Percentiles rank a stretch among this genome's conserved stretches.
These are phyloP conservation scores for Lasiosphaeria ovina DNA, from an alignment of 495 filamentous ascomycete genomes.

Conservation along the genomic window DNA sequence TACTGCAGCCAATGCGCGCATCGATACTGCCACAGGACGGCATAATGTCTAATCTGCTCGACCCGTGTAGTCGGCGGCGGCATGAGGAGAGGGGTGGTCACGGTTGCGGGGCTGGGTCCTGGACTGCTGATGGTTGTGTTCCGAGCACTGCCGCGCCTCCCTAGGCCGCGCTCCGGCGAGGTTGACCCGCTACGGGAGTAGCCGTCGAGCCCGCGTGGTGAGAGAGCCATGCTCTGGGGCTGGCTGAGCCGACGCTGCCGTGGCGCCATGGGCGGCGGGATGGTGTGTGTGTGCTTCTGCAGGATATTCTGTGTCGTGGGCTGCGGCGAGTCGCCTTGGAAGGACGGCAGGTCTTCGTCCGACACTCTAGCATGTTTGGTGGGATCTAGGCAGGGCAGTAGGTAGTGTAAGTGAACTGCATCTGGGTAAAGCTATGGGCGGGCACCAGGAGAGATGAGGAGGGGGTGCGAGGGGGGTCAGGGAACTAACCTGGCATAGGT, in stretches of 20 bases:
- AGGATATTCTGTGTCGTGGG: constrained; percentile 26
- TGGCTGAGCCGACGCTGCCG: constrained; percentile 28
- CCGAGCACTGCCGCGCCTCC: constrained; percentile 10
- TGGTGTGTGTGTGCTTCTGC: constrained; percentile 25
- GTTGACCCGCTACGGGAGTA: constrained; percentile 23
- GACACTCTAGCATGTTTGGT: constrained; percentile 36
- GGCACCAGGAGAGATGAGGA: not conserved
- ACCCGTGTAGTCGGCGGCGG: constrained; percentile 51
- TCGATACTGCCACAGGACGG: constrained; percentile 31
- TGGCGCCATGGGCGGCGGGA: constrained; percentile 22
- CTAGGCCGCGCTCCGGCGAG: constrained; percentile 30
- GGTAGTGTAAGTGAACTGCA: too few relatives aligned
- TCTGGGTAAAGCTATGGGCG: too few relatives aligned
- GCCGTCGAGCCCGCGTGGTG: constrained; percentile 37
- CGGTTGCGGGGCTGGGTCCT: constrained; percentile 32
- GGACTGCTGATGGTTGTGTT: constrained; percentile 20
- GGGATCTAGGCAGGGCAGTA: constrained; percentile 28
- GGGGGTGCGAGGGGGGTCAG: not conserved
- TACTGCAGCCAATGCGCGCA: constrained; percentile 20
- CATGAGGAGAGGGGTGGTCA: constrained; percentile 53
- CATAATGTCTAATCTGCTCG: constrained; percentile 36
- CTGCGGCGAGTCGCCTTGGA: constrained; percentile 27
- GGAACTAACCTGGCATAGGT: constrained; percentile 40
- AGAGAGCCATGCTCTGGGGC: constrained; percentile 27
- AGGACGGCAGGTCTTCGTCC: constrained; percentile 30